Conservation (phyloP, 176 grass and related monocot genomes). For the Phragmites australis region DNA sequence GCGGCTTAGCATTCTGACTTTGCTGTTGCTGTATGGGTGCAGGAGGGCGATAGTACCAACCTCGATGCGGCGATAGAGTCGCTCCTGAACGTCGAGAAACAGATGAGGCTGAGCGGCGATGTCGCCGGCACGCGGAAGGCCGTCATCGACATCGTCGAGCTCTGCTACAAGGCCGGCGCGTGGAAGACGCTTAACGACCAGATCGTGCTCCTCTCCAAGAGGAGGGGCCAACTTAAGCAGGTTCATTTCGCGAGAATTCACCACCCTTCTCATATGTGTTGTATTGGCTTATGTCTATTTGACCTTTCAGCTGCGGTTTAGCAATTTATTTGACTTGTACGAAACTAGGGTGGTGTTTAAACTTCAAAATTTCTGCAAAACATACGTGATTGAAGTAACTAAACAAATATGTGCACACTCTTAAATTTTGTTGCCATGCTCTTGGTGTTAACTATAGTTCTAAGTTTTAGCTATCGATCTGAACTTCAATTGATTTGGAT, state of each 20-base stretch:
- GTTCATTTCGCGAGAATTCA: conserved; percentile 1
- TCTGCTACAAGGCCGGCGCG: conserved; percentile 70
- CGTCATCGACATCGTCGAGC: conserved; percentile 86
- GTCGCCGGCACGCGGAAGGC: conserved; percentile 90
- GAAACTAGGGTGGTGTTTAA: background rate
- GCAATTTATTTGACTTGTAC: background rate
- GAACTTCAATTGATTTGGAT: background rate
- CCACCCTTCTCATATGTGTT: background rate
- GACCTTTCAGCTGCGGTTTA: background rate
- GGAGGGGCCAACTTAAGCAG: conserved; percentile 98
- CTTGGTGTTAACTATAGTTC: background rate
- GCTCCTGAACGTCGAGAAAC: conserved; percentile 88
- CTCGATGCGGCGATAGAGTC: conserved; percentile 84
- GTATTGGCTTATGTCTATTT: background rate
- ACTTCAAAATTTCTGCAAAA: background rate
- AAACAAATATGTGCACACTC: background rate
- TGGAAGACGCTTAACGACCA: conserved; percentile 99
- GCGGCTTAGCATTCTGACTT: background rate
- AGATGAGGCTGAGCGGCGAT: conserved; percentile 81
- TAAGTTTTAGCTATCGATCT: background rate
- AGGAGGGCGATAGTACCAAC: conserved; percentile 65
- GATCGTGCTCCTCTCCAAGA: conserved; percentile 86
- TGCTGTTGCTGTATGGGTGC: background rate
- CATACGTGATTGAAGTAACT: background rate
- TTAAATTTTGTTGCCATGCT: background rate